Conservation (phyloP, 768 basidiomycete species). For the Pulveroboletus sp. region DNA sequence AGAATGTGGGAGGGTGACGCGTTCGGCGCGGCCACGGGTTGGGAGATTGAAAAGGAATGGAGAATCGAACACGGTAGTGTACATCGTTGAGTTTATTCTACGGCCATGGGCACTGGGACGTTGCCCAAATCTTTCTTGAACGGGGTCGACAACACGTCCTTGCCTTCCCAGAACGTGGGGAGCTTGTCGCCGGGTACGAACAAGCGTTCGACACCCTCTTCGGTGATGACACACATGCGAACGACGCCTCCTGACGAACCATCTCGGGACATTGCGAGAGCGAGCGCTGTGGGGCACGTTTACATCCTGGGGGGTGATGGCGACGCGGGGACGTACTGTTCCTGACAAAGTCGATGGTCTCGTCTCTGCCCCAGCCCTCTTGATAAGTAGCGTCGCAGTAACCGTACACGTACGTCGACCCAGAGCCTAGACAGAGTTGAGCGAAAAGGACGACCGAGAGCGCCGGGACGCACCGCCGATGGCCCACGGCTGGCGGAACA, state of each 20-base stretch:
- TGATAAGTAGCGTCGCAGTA: constrained; percentile 98
- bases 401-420: constrained; percentile 97
- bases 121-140: constrained; percentile 18
- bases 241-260: constrained; percentile 97
- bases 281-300: constrained; percentile 55
- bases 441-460: neutral
- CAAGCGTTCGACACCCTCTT: constrained; percentile 84
- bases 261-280: constrained; percentile 96
- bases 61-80: constrained; percentile 16
- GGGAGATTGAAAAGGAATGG: constrained; percentile 35
- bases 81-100: constrained; percentile 35
- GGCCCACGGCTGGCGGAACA: constrained; percentile 98
- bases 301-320: neutral
- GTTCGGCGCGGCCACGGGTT: constrained; percentile 24
- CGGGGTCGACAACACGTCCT: constrained; percentile 55
- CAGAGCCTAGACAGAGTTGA: constrained; percentile 57
- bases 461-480: constrained; percentile 71
- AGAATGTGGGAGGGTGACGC: constrained; percentile 66
- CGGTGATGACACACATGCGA: constrained; percentile 95
- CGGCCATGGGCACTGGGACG: constrained; percentile 39
- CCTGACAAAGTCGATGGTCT: constrained; percentile 91
- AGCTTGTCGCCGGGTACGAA: constrained; percentile 91
- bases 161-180: constrained; percentile 87
- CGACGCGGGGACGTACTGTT: constrained; percentile 66
- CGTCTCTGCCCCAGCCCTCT: constrained; percentile 86